Evolutionary conservation across 2,329 filamentous ascomycete genomes (phyloP).

Genomic region (Bipolaris victoriae): DNA sequence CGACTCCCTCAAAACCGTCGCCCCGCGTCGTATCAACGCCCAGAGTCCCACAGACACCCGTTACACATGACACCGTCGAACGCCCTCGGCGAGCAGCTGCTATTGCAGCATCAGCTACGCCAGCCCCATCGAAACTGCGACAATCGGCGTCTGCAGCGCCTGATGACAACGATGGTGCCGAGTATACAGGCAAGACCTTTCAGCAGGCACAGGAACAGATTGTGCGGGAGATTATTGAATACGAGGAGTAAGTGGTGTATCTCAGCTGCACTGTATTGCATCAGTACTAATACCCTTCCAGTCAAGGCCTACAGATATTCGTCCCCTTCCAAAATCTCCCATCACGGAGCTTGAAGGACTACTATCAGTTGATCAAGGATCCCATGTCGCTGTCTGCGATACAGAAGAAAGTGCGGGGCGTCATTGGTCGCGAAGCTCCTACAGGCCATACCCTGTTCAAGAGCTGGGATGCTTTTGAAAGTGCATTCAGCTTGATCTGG

Average conservation of each 20-base stretch:
- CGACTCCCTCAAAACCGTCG: constrained; percentile 38
- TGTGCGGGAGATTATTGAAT: constrained; percentile 71
- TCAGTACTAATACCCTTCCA: constrained; percentile 22
- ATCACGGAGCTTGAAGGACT: constrained; percentile 76
- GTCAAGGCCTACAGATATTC: constrained; percentile 69
- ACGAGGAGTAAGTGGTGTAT: constrained; percentile 55
- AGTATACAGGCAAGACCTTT: constrained; percentile 67
- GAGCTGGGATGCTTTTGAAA: constrained; percentile 81
- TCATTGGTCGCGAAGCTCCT: constrained; percentile 69
- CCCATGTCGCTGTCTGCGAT: constrained; percentile 80
- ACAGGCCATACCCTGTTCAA: constrained; percentile 72
- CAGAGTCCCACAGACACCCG: constrained; percentile 24
- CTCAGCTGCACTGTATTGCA: not conserved
- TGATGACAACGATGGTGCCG: constrained; percentile 29
- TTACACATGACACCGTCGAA: constrained; percentile 36
- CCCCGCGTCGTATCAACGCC: constrained; percentile 39
- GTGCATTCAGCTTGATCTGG: constrained; percentile 82
- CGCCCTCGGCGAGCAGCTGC: constrained; percentile 44
- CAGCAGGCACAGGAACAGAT: constrained; percentile 88
- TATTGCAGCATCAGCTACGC: constrained; percentile 33
- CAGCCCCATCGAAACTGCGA: constrained; percentile 43
- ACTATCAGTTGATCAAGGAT: constrained; percentile 82
- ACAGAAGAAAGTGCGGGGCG: constrained; percentile 76
- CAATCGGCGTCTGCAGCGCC: constrained; percentile 36
- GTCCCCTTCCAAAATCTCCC: constrained; percentile 81